Percentiles rank a stretch among this genome's conserved stretches.
These are phyloP conservation scores for Apiotrichum domesticum DNA, from an alignment of 1,284 basidiomycete species.

Conservation along the genomic window DNA sequence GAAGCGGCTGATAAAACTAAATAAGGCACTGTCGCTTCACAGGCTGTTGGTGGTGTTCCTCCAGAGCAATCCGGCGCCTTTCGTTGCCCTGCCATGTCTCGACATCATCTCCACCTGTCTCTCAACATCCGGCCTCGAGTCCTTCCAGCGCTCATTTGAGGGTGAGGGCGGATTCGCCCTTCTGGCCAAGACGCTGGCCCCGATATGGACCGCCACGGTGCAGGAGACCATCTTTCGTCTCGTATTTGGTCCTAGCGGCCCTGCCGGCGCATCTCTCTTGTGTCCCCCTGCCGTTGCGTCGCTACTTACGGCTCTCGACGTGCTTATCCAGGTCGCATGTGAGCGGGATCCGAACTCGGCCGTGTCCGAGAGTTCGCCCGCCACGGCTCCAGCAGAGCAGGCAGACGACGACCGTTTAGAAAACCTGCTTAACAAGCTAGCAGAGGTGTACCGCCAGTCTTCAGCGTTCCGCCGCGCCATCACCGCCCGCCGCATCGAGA, in stretches of 20 bases:
- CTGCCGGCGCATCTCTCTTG: slow-evolving; percentile 15
- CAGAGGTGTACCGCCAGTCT: slow-evolving; percentile 26
- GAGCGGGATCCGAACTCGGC: slow-evolving; percentile 9
- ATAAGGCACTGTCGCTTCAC: slow-evolving; percentile 41
- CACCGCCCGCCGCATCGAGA: slow-evolving; percentile 36
- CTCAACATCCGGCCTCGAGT: slow-evolving; percentile 31
- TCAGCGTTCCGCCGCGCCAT: slow-evolving; percentile 30
- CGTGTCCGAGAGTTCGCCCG: too few species aligned
- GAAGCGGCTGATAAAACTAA: slow-evolving; percentile 39
- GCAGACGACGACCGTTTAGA: slow-evolving; percentile 24
- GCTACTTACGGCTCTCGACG: slow-evolving; percentile 35
- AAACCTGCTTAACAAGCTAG: slow-evolving; percentile 29
- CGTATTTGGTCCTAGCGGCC: slow-evolving; percentile 20
- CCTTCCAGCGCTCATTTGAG: slow-evolving; percentile 44
- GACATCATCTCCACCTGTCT: slow-evolving; percentile 36
- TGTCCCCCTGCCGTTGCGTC: slow-evolving; percentile 29
- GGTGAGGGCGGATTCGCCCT: slow-evolving; percentile 44
- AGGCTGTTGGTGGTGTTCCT: slow-evolving; percentile 46
- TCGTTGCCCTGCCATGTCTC: slow-evolving; percentile 38
- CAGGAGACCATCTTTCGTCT: slow-evolving; percentile 31
- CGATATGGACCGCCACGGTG: slow-evolving; percentile 33
- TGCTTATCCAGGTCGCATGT: slow-evolving; percentile 28
- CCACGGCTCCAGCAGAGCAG: too few species aligned
- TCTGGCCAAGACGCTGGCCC: slow-evolving; percentile 31
- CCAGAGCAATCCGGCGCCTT: slow-evolving; percentile 40